These are phyloP conservation scores for Colletotrichum orbiculare DNA, from an alignment of 2,329 filamentous ascomycete genomes.

Conservation along the genomic window DNA sequence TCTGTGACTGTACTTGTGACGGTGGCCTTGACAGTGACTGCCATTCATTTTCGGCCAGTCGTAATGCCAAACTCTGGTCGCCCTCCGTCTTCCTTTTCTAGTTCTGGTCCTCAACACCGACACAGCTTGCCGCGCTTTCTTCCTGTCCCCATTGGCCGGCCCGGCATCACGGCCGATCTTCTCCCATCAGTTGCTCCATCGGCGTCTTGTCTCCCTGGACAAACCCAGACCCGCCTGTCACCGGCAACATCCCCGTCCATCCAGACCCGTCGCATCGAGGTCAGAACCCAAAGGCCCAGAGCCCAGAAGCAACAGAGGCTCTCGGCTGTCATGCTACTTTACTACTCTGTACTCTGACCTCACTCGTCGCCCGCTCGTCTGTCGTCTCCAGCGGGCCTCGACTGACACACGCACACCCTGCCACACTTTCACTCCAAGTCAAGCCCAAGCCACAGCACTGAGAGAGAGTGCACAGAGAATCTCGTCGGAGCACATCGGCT, in stretches of 20 bases:
- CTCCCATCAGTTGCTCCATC: background rate
- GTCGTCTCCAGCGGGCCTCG: slow-evolving; percentile 28
- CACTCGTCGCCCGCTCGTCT: slow-evolving; percentile 25
- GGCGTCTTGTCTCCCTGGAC: too few species aligned
- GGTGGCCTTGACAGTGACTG: slow-evolving; percentile 14
- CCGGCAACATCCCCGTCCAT: slow-evolving; percentile 36
- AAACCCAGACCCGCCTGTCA: slow-evolving; percentile 1
- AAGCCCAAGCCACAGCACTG: slow-evolving; percentile 21
- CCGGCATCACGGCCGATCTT: slow-evolving; percentile 7
- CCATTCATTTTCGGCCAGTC: slow-evolving; percentile 29
- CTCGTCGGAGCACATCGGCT: slow-evolving; percentile 28
- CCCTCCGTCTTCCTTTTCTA: slow-evolving; percentile 3
- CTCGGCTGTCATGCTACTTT: slow-evolving; percentile 18
- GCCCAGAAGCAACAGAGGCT: slow-evolving; percentile 14
- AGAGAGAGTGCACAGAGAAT: slow-evolving; percentile 30
- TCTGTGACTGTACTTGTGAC: slow-evolving; percentile 6
- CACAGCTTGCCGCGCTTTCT: slow-evolving; percentile 8
- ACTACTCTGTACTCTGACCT: slow-evolving; percentile 16
- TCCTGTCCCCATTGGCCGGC: slow-evolving; percentile 23
- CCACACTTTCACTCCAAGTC: slow-evolving; percentile 8
- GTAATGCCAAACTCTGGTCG: too few species aligned
- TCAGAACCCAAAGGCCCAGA: slow-evolving; percentile 25
- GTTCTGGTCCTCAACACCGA: slow-evolving; percentile 9
- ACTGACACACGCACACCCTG: slow-evolving; percentile 34
- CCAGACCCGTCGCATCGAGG: slow-evolving; percentile 32